Conservation (phyloP, 192 early-diverging fungal species). For the Mortierella antarctica region DNA sequence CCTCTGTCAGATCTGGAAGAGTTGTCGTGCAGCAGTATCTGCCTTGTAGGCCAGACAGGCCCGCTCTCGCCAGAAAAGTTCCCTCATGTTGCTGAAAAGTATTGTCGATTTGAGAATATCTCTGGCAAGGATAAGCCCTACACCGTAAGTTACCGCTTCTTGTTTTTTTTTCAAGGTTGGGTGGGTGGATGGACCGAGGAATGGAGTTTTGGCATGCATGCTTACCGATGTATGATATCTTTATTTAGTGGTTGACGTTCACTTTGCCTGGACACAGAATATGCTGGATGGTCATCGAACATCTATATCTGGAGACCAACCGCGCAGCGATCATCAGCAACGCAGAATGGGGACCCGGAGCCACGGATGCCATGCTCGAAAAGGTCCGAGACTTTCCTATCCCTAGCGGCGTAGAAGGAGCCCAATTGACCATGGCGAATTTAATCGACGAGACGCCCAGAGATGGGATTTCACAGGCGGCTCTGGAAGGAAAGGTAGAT, state of each 20-base stretch:
- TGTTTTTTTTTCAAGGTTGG: too few relatives aligned
- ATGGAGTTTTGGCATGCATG: neutral
- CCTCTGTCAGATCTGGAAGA: slow-evolving; percentile 2
- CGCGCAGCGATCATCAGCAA: neutral
- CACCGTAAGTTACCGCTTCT: slow-evolving; percentile 6
- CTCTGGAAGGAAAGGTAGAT: slow-evolving; percentile 16
- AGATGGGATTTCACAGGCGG: slow-evolving; percentile 10
- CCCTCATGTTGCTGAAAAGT: neutral
- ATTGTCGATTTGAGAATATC: slow-evolving; percentile 20
- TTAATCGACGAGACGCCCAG: slow-evolving; percentile 14
- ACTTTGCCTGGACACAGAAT: slow-evolving; percentile 2
- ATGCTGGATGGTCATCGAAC: slow-evolving; percentile 28
- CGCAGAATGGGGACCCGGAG: slow-evolving; percentile 12
- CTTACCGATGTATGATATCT: too few relatives aligned
- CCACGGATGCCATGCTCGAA: slow-evolving; percentile 11
- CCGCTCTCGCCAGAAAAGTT: slow-evolving; percentile 8
- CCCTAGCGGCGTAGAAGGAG: neutral
- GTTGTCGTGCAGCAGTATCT: slow-evolving; percentile 14
- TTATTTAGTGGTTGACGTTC: slow-evolving; percentile 11
- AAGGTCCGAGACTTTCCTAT: slow-evolving; percentile 2
- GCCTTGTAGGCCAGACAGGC: slow-evolving; percentile 16
- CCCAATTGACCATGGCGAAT: neutral
- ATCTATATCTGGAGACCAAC: slow-evolving; percentile 3
- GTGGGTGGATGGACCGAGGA: too few relatives aligned
- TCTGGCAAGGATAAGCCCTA: slow-evolving; percentile 9